Base-by-base conservation (phyloP, 768 basidiomycete genomes). In the Fomitopsis serialis region DNA sequence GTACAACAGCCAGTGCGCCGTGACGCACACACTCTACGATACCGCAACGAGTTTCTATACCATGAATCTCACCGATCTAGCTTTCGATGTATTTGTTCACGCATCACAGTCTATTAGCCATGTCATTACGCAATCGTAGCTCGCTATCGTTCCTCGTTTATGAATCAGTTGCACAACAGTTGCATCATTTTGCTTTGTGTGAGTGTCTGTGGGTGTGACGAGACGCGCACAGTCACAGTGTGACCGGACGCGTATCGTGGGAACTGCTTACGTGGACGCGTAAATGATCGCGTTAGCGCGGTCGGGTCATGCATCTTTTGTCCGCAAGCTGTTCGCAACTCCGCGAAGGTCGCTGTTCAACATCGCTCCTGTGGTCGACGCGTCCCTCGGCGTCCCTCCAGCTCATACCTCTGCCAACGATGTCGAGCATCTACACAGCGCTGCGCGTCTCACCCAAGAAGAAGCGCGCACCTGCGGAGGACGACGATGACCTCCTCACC, bases 391-490 rank as follows among this genome's bases (percentile, higher is more conserved):
- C 11, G 40, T 43, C 24, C n/a, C 40, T 21, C 32, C 21, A 9
- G 36, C 35, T 10, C 19, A 7, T 40, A 10, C 21, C 27, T 23
- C 23, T 51, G 15, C 45, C 53, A 40, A 57, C 57, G 17, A 79
- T 87, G 85, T 78, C 82, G 17, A 78, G 81, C 61, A 67, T 86
- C 13, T 87, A 86, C 65, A 69, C 81, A 40, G 68, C 79, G 15
- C 77, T 90, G 22, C 72, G 76, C 43, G 71, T 89, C 46, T 88
- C 87, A 34, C 87, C 85, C 0, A 77, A 66, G 61, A 90, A 89
- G 74, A 88, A 85, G 68, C 81, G 89, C 52, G 70, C 70, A 50
- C 72, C 75, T 34, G 66, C 77, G 22, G 74, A 73, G 53, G 72
- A 73, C 45, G 74, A 78, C 56, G 82, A 82, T 37, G 67, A 63